phyloP scores from a whole-genome alignment of 352 stramenopile species.

The Globisporangium paddicum region DNA sequence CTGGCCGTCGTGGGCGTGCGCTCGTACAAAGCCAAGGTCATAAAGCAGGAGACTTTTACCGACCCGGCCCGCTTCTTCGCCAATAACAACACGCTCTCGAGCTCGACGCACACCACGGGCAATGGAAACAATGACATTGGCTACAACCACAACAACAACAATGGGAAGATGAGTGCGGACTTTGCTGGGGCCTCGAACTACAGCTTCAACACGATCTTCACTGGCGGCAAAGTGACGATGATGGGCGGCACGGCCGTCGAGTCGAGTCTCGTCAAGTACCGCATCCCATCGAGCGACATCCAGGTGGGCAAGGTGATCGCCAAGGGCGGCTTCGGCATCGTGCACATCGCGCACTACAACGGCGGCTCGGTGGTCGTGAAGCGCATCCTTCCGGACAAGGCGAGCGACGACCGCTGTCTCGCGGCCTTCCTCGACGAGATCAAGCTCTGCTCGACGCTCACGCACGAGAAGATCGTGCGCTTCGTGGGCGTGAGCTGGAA shows the following conservation, averaged over 20 bases:
- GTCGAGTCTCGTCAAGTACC: conserved; percentile 67
- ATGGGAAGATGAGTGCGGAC: not conserved
- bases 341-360: conserved; percentile 66
- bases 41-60: conserved; percentile 17
- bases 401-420: conserved; percentile 63
- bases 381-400: conserved; percentile 81
- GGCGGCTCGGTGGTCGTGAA: conserved; percentile 66
- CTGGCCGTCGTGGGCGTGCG: conserved; percentile 51
- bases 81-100: conserved; percentile 39
- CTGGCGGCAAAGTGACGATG: conserved; percentile 41
- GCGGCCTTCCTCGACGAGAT: conserved; percentile 80
- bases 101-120: conserved; percentile 10
- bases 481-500: conserved; percentile 85
- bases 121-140: conserved; percentile 6
- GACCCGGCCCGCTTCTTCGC: conserved; percentile 43
- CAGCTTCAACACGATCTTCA: conserved; percentile 57
- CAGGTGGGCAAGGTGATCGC: conserved; percentile 57
- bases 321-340: conserved; percentile 70
- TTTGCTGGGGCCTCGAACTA: conserved; percentile 16
- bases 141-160: conserved; percentile 7
- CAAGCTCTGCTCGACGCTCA: conserved; percentile 74
- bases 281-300: conserved; percentile 62
- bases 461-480: conserved; percentile 72
- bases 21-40: conserved; percentile 33
- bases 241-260: conserved; percentile 53